Evolutionary conservation across 2,329 filamentous ascomycete species (phyloP), one percentile per base, ranked within the genome.

Genomic region (Ceratocystis colombiana): DNA sequence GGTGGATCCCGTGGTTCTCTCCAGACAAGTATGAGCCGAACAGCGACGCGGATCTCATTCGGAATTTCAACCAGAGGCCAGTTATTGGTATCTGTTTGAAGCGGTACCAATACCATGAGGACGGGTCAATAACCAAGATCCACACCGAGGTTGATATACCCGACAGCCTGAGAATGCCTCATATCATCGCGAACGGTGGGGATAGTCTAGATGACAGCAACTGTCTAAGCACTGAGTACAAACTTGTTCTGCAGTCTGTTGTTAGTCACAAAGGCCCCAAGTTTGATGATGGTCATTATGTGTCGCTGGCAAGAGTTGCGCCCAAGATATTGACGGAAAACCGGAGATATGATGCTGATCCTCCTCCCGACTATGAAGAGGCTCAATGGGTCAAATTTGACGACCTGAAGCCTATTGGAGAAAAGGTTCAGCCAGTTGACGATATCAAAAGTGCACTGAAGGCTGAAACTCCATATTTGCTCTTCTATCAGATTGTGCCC

Each of bases 401-500:
- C 73, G 94, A 99, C 73, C 79, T 97, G n/a, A 73, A 76, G 33
- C 74, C 74, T 0, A 78, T 84, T 0, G 78, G 82, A 45, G 81
- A 86, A 66, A 84, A 93, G 30, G 88, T 97, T 2, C 81, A 80
- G 0, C 81, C 88, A 65, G 86, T 96, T 62, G 84, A 95, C 71
- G 88, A 96, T 69, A 84, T 87, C 71, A 86, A 89, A 68, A 77
- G 87, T 70, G 87, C 89, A 0, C 77, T 97, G 62, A 87, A 84
- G 70, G 82, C 88, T n/a, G 92, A 96, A 74, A 95, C 90, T 74
- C 93, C 94, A 0, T 97, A 97, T 73, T 82, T 97, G 5, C 79
- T 99, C 0, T 97, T 97, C 75, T 99, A 96, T 72, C 93, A 96
- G 74, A 89, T 97, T 50, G 83, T 95, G 37, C 92, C 93, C 0